Base-by-base conservation (phyloP, 83 land plant species). In the Diphasiastrum complanatum region DNA sequence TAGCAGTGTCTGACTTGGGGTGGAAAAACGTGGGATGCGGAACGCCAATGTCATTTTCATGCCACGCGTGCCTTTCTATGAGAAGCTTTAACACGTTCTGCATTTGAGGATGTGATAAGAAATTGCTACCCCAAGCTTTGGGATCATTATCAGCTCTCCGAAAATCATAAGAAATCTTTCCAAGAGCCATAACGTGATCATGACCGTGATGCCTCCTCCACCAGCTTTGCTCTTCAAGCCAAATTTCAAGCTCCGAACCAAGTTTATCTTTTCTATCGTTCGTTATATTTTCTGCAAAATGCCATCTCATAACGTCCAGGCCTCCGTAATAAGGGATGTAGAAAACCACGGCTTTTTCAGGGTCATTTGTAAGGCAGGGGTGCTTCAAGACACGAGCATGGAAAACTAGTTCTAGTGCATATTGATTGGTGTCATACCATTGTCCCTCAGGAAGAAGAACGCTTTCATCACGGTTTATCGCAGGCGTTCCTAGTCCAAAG, bases 321-420 rank as follows among this genome's bases (percentile, higher is more conserved):
- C 83, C 92, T 18, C 75, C 92, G 59, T 85, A 88, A 64, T 65
- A 88, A 0, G 95, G 95, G 25, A 88, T 69, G 65, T 85, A 88
- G 70, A 85, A 88, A 12, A 83, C 55, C 34, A 60, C 40, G 25
- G 95, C 95, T 4, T 45, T 57, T 25, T 38, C 61, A 1, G 47
- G 66, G 36, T 85, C 65, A 23, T 56, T 10, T 0, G 77, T 80
- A 33, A 77, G 58, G 73, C 95, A 85, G 10, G 85, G 85, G 64
- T 89, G 82, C 33, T 66, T 66, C 61, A 54, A 32, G 8, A 81
- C 38, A 0, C 92, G 73, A 6, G 81, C 77, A 64, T 86, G 96
- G 76, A 77, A 79, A 59, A 85, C 70, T 65, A 85, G 57, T 79
- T 89, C 96, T 37, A 73, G 66, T n/a, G 82, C 51, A 71, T 81